These are phyloP conservation scores for Sporothrix inflata DNA, from an alignment of 2,329 filamentous ascomycete species.

Conservation along the genomic window DNA sequence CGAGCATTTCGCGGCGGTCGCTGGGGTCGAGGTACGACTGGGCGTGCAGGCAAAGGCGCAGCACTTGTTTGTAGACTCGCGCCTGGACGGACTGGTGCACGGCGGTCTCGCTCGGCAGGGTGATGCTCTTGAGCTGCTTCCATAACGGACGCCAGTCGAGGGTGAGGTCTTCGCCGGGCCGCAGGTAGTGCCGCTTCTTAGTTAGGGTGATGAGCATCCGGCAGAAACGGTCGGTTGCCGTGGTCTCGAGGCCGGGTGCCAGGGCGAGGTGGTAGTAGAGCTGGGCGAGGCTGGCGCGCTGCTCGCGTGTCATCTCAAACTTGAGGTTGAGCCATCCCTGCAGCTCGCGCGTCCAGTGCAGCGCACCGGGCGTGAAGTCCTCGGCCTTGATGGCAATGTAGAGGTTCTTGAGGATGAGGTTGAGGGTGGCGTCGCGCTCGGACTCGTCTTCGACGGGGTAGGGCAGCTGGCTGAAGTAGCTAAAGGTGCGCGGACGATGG, in stretches of 20 bases:
- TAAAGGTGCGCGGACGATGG: slow-evolving; percentile 87
- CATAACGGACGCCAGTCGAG: slow-evolving; percentile 94
- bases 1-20: slow-evolving; percentile 79
- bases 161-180: slow-evolving; percentile 83
- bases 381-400: slow-evolving; percentile 90
- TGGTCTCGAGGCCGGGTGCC: slow-evolving; percentile 83
- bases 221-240: slow-evolving; percentile 84
- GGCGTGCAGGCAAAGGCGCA: slow-evolving; percentile 87
- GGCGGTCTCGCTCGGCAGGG: slow-evolving; percentile 82
- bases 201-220: slow-evolving; percentile 96
- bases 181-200: slow-evolving; percentile 96
- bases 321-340: slow-evolving; percentile 94
- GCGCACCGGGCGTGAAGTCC: slow-evolving; percentile 88
- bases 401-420: slow-evolving; percentile 88
- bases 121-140: slow-evolving; percentile 88
- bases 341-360: slow-evolving; percentile 97
- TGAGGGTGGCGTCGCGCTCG: slow-evolving; percentile 76
- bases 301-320: slow-evolving; percentile 88
- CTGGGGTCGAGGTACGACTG: slow-evolving; percentile 91
- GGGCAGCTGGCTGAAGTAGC: slow-evolving; percentile 87
- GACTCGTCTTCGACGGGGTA: slow-evolving; percentile 82
- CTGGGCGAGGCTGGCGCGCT: slow-evolving; percentile 80
- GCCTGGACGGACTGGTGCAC: slow-evolving; percentile 60
- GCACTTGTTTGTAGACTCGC: slow-evolving; percentile 66
- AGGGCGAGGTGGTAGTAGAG: slow-evolving; percentile 94